Percentiles rank a stretch among this genome's conserved stretches.
These are phyloP conservation scores for Botrytis deweyae DNA, from an alignment of 2,329 filamentous ascomycete species.

Conservation along the genomic window DNA sequence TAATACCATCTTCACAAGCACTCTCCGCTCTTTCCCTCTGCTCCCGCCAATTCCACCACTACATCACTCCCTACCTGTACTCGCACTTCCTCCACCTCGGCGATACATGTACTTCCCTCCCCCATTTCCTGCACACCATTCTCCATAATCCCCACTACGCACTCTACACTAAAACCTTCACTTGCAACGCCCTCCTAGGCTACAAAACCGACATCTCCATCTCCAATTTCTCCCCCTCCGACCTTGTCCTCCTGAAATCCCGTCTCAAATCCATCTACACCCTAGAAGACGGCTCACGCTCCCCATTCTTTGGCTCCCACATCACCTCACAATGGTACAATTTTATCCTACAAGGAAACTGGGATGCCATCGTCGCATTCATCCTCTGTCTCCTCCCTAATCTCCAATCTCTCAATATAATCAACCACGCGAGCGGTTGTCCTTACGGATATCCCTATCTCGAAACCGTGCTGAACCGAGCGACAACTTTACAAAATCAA, in stretches of 20 bases:
- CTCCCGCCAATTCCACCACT: constrained; percentile 11
- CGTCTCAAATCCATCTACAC: background rate
- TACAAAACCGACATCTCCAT: constrained; percentile 14
- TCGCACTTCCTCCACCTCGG: constrained; percentile 16
- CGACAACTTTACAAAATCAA: constrained; percentile 6
- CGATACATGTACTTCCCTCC: constrained; percentile 16
- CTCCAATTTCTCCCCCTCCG: background rate
- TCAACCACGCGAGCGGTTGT: constrained; percentile 19
- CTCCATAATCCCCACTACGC: constrained; percentile 5
- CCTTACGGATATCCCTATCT: constrained; percentile 21
- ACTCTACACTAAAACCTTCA: constrained; percentile 17
- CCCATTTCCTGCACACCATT: constrained; percentile 13
- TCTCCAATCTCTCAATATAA: constrained; percentile 16
- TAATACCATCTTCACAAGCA: background rate
- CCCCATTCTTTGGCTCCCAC: background rate
- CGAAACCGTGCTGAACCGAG: constrained; percentile 17
- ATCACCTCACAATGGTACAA: constrained; percentile 1
- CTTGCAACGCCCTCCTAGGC: constrained; percentile 12
- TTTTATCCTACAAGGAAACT: constrained; percentile 9
- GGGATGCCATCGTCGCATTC: constrained; percentile 18
- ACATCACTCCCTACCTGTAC: constrained; percentile 17
- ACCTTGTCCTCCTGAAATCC: background rate
- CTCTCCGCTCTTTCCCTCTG: constrained; percentile 14
- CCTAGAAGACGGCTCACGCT: background rate
- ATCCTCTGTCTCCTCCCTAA: constrained; percentile 22